A percentile compares a stretch with the other conserved stretches of the same genome.
Evolutionary conservation across 345 rosid genomes (phyloP).

Genomic region (Populus pruinosa): DNA sequence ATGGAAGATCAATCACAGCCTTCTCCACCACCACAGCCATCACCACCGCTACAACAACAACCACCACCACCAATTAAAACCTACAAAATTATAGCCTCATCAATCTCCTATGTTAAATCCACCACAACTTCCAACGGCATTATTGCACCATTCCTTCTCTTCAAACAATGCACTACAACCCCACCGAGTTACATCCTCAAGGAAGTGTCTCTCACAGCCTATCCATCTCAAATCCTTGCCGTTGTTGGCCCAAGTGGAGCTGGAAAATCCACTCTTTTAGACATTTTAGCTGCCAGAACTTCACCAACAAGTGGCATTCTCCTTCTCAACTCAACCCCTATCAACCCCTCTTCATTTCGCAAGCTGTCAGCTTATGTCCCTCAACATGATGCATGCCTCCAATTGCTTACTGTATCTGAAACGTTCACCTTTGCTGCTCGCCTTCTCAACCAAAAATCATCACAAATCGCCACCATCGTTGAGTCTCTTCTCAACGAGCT

Average conservation of each 20-base stretch:
- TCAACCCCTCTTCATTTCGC: slow-evolving; percentile 75
- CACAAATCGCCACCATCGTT: slow-evolving; percentile 37
- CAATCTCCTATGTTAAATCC: slow-evolving; percentile 61
- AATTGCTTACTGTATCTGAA: slow-evolving; percentile 71
- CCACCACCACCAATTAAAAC: slow-evolving; percentile 32
- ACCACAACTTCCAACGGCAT: slow-evolving; percentile 21
- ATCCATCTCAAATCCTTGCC: slow-evolving; percentile 84
- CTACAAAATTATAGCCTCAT: slow-evolving; percentile 60
- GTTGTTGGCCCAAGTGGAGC: slow-evolving; percentile 96
- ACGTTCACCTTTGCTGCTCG: slow-evolving; percentile 70
- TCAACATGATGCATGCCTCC: slow-evolving; percentile 74
- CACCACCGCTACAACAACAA: slow-evolving; percentile 24
- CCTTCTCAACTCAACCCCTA: slow-evolving; percentile 62
- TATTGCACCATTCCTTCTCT: slow-evolving; percentile 24
- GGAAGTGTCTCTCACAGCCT: slow-evolving; percentile 67
- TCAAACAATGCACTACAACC: slow-evolving; percentile 39
- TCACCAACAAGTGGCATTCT: slow-evolving; percentile 71
- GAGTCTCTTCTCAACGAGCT: slow-evolving; percentile 61
- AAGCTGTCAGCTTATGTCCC: slow-evolving; percentile 88
- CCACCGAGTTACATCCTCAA: slow-evolving; percentile 59
- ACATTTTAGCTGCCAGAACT: slow-evolving; percentile 77
- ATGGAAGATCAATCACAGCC: slow-evolving; percentile 41
- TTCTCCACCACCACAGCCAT: slow-evolving; percentile 13
- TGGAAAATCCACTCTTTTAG: slow-evolving; percentile 92
- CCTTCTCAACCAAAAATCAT: slow-evolving; percentile 51